phyloP scores from a whole-genome alignment of 1,284 basidiomycete genomes.

The Inonotus obliquus region DNA sequence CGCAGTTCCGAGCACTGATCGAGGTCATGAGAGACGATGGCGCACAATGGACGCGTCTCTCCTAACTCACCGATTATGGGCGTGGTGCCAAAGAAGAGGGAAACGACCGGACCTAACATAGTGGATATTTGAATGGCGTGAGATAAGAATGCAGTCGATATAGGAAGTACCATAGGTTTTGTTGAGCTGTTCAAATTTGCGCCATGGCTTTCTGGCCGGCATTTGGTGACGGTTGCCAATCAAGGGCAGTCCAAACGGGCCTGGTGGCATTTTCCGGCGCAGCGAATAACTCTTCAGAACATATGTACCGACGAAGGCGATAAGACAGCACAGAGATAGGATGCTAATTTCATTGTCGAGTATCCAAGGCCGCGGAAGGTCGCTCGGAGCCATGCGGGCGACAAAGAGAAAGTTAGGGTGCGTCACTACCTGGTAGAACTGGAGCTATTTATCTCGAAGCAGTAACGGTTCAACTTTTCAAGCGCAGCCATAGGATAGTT shows the following conservation, averaged over 20 bases:
- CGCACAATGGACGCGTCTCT: background rate
- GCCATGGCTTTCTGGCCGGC: conserved; percentile 44
- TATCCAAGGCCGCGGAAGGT: background rate
- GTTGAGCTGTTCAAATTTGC: conserved; percentile 46
- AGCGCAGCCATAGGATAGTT: too few relatives aligned
- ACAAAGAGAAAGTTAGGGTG: background rate
- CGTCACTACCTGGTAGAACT: background rate
- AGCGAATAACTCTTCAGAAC: background rate
- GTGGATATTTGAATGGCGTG: background rate
- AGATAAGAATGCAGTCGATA: background rate
- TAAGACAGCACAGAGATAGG: background rate
- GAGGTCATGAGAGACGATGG: conserved; percentile 11
- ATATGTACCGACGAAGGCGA: background rate
- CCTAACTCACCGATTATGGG: conserved; percentile 39
- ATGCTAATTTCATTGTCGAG: background rate
- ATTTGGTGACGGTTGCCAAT: conserved; percentile 47
- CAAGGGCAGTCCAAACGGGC: conserved; percentile 38
- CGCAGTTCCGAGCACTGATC: conserved; percentile 42
- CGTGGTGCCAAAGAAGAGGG: conserved; percentile 48
- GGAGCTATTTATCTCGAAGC: background rate
- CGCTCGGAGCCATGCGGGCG: background rate
- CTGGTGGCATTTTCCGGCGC: conserved; percentile 37
- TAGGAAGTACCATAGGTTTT: conserved; percentile 38
- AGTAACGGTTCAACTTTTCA: background rate
- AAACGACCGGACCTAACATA: conserved; percentile 43